Evolutionary conservation across 257 asterid species (phyloP).

Genomic region (Dorcoceras hygrometricum): DNA sequence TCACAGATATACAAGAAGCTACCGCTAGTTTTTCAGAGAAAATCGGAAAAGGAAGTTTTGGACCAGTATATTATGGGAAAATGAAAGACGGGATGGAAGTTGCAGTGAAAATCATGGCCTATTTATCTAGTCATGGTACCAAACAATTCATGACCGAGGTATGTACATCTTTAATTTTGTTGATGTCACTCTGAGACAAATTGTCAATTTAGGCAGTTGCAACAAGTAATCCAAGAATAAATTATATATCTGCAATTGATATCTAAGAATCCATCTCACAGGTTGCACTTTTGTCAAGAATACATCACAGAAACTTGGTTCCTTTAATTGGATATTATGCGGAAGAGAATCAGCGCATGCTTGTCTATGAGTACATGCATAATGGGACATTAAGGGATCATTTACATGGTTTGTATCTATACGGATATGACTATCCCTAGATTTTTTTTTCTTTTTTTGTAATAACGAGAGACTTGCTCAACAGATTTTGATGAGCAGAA

Average conservation of each 20-base stretch:
- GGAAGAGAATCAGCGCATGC: slow-evolving; percentile 88
- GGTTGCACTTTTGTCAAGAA: slow-evolving; percentile 95
- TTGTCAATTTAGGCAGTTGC: neutral
- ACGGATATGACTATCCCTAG: neutral
- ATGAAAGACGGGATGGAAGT: slow-evolving; percentile 87
- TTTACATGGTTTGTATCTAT: slow-evolving; percentile 45
- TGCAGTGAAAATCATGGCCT: slow-evolving; percentile 96
- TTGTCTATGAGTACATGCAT: slow-evolving; percentile 96
- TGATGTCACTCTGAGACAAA: neutral
- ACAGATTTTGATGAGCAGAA: slow-evolving; percentile 57
- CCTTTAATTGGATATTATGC: slow-evolving; percentile 93
- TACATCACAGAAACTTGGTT: slow-evolving; percentile 95
- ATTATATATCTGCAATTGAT: slow-evolving; percentile 14
- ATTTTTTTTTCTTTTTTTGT: slow-evolving; percentile 1
- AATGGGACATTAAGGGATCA: slow-evolving; percentile 95
- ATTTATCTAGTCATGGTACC: slow-evolving; percentile 88
- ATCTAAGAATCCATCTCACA: slow-evolving; percentile 34
- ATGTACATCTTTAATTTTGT: neutral
- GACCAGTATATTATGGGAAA: slow-evolving; percentile 91
- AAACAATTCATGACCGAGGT: slow-evolving; percentile 94
- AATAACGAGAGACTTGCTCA: neutral
- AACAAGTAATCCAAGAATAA: neutral
- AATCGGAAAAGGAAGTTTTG: slow-evolving; percentile 95
- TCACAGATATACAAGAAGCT: slow-evolving; percentile 75
- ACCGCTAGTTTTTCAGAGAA: slow-evolving; percentile 59